phyloP scores from a whole-genome alignment of 2,329 filamentous ascomycete species.

The Aspergillus cejpii region DNA sequence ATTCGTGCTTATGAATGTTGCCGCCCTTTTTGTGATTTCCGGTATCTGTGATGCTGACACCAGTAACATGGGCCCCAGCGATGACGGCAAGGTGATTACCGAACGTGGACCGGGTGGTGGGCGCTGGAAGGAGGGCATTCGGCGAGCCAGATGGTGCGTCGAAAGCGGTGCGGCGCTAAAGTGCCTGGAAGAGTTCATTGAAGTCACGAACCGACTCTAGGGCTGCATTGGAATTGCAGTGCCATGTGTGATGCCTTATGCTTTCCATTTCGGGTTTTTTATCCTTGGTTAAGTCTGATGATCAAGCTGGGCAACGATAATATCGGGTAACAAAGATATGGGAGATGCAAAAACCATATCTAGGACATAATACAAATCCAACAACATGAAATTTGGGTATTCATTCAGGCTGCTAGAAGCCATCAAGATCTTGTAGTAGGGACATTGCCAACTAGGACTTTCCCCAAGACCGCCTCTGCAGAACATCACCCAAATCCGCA shows the following conservation, averaged over 20 bases:
- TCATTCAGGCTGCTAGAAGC: neutral
- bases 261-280: conserved; percentile 9
- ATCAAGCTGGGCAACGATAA: neutral
- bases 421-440: neutral
- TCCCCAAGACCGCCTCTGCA: neutral
- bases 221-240: conserved; percentile 1
- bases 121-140: conserved; percentile 90
- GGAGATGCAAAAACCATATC: neutral
- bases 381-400: neutral
- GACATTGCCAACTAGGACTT: neutral
- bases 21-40: conserved; percentile 75
- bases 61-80: conserved; percentile 70
- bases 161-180: conserved; percentile 78
- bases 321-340: neutral
- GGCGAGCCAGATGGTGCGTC: conserved; percentile 80
- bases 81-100: conserved; percentile 71
- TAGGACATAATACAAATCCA: neutral
- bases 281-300: neutral
- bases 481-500: neutral
- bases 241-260: conserved; percentile 4
- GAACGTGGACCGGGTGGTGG: conserved; percentile 80
- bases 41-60: conserved; percentile 79
- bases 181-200: conserved; percentile 76
- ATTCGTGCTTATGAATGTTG: conserved; percentile 92
- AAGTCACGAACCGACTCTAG: conserved; percentile 60